These are phyloP conservation scores for Periconia macrospinosa DNA, from an alignment of 2,329 filamentous ascomycete genomes.

Conservation along the genomic window DNA sequence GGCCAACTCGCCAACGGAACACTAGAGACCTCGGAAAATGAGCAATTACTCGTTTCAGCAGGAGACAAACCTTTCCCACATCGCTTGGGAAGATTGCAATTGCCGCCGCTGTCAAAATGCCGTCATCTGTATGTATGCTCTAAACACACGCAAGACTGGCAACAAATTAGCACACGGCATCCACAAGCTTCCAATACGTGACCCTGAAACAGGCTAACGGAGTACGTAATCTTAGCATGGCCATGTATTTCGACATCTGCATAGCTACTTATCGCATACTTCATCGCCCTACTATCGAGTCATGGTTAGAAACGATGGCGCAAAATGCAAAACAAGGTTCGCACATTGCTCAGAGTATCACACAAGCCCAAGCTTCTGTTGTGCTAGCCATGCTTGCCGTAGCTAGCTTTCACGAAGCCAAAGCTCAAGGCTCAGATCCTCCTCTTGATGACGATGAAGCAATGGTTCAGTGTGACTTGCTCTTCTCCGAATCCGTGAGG, in stretches of 20 bases:
- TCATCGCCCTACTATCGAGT: slow-evolving; percentile 55
- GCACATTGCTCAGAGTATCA: slow-evolving; percentile 46
- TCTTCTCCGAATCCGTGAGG: slow-evolving; percentile 44
- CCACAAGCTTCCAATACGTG: no score
- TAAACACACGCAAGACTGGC: no score
- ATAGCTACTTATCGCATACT: slow-evolving; percentile 62
- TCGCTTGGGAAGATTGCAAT: slow-evolving; percentile 30
- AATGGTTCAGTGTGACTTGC: slow-evolving; percentile 39
- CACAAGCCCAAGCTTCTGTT: slow-evolving; percentile 48
- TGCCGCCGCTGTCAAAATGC: slow-evolving; percentile 15
- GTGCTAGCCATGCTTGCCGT: slow-evolving; percentile 47
- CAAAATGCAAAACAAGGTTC: slow-evolving; percentile 10
- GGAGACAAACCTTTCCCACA: slow-evolving; percentile 54
- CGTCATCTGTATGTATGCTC: slow-evolving; percentile 31
- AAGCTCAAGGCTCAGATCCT: slow-evolving; percentile 30
- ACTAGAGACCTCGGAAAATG: slow-evolving; percentile 25
- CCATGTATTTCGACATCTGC: slow-evolving; percentile 61
- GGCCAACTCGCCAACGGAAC: slow-evolving; percentile 22
- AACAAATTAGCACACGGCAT: no score
- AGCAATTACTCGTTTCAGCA: slow-evolving; percentile 53
- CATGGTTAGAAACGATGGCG: slow-evolving; percentile 43
- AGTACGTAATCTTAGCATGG: slow-evolving; percentile 1
- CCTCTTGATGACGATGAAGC: slow-evolving; percentile 26
- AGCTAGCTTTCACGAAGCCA: slow-evolving; percentile 50
- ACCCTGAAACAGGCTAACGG: no score